Conservation (phyloP, 202 grass and related monocot species). For the Brachypodium distachyon region DNA sequence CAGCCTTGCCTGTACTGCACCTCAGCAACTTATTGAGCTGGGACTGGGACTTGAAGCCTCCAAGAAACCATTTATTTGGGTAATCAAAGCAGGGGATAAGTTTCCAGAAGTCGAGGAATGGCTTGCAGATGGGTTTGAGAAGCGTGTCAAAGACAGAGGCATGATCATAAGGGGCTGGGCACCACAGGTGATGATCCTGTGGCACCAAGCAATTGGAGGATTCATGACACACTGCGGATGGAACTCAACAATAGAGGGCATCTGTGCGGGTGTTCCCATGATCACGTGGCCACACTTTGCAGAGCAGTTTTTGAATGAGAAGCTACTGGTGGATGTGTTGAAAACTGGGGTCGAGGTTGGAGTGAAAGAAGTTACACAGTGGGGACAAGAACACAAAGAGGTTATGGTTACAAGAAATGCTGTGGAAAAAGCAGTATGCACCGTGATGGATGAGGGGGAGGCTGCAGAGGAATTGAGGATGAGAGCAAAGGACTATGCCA, state of each 20-base stretch:
- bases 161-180: conserved; percentile 66
- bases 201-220: conserved; percentile 49
- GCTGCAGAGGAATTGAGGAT: conserved; percentile 35
- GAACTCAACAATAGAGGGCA: conserved; percentile 63
- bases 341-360: conserved; percentile 48
- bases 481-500: conserved; percentile 33
- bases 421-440: conserved; percentile 25
- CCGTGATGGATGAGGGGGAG: conserved; percentile 47
- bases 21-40: conserved; percentile 57
- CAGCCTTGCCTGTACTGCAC: conserved; percentile 40
- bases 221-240: conserved; percentile 88
- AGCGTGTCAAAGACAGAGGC: conserved; percentile 26
- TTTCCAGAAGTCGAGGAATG: conserved; percentile 43
- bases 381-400: conserved; percentile 21
- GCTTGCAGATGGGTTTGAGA: conserved; percentile 56
- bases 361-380: conserved; percentile 22
- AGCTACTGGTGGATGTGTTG: conserved; percentile 56
- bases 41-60: conserved; percentile 64
- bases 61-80: conserved; percentile 54
- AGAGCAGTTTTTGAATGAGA: conserved; percentile 75
- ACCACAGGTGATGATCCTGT: conserved; percentile 59
- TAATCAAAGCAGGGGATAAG: conserved; percentile 48
- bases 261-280: conserved; percentile 55
- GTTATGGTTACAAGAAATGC: conserved; percentile 32
- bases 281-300: conserved; percentile 75